Evolutionary conservation across 805 yeast species (phyloP).

Genomic region (Metschnikowia aberdeeniae): DNA sequence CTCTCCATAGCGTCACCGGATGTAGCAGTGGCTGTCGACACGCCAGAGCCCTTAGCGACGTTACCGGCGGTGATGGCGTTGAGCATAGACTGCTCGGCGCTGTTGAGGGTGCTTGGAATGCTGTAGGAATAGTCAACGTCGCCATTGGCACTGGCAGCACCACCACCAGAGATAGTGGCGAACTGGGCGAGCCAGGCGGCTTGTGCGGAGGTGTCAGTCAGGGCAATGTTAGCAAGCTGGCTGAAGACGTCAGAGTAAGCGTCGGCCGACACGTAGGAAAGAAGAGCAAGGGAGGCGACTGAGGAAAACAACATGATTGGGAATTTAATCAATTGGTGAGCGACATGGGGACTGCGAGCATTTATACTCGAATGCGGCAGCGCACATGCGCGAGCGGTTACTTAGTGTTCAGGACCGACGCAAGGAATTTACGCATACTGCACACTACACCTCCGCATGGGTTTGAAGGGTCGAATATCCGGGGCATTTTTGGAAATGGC

Average conservation of each 20-base stretch:
- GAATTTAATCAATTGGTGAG: not conserved
- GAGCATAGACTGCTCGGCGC: not conserved
- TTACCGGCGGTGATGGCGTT: not conserved
- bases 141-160: not conserved
- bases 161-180: not conserved
- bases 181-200: conserved; percentile 3
- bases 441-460: not conserved
- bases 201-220: conserved; percentile 5
- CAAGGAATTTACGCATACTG: not conserved
- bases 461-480: too few species aligned
- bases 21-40: not conserved
- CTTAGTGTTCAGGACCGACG: not conserved
- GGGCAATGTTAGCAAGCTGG: conserved; percentile 2
- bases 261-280: conserved; percentile 9
- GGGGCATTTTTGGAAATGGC: too few species aligned
- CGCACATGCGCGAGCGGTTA: not conserved
- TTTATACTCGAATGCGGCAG: not conserved
- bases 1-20: not conserved
- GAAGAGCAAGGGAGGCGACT: conserved; percentile 4
- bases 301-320: conserved; percentile 4
- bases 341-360: not conserved
- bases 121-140: not conserved
- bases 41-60: too few species aligned
- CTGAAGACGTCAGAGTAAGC: conserved; percentile 1
- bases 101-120: not conserved